Conservation (phyloP, 164 flowering plant genomes). For the Macadamia integrifolia region DNA sequence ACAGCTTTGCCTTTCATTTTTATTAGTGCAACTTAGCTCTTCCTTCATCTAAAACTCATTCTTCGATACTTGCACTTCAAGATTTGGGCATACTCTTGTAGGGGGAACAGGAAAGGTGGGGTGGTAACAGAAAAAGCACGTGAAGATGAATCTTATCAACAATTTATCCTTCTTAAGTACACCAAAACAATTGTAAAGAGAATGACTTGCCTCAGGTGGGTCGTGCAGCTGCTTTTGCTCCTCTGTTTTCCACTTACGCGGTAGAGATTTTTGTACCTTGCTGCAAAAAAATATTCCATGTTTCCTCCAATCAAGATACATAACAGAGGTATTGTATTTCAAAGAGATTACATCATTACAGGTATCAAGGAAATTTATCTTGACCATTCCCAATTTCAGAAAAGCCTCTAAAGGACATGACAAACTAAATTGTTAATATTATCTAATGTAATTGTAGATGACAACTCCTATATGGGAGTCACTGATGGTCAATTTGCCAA, state of each 20-base stretch:
- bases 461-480: neutral
- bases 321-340: neutral
- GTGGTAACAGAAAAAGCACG: too few species aligned
- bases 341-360: too few species aligned
- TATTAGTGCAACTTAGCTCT: too few species aligned
- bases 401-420: neutral
- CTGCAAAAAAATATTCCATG: conserved; percentile 29
- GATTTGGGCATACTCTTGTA: too few species aligned
- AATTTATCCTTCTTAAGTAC: neutral
- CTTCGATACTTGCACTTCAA: too few species aligned
- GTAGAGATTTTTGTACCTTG: conserved; percentile 81
- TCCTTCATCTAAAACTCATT: too few species aligned
- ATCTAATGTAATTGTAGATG: neutral
- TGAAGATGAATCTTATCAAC: too few species aligned
- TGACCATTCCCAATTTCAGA: neutral
- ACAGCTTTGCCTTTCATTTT: too few species aligned
- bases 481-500: neutral
- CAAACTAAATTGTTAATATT: neutral
- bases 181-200: neutral
- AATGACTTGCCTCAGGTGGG: conserved; percentile 70
- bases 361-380: neutral
- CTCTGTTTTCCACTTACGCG: conserved; percentile 88
- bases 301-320: neutral
- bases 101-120: too few species aligned
- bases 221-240: conserved; percentile 90